Percentiles rank a stretch among this genome's conserved stretches.
phyloP scores from a whole-genome alignment of 805 yeast species.

The Suhomyces sp. region DNA sequence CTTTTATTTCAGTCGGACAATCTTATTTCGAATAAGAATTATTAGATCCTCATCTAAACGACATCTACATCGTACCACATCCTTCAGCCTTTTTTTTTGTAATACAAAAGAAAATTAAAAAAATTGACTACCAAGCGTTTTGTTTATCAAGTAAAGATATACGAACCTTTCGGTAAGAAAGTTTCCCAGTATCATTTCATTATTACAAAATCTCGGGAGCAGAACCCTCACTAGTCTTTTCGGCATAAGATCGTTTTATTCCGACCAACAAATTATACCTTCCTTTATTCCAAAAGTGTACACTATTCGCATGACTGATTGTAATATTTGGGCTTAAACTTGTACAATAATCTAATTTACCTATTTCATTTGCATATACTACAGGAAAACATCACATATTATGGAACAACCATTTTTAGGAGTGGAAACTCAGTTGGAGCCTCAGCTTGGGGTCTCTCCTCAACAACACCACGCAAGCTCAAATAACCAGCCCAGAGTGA shows the following conservation, averaged over 20 bases:
- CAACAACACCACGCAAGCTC: constrained; percentile 6
- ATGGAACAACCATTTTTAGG: constrained; percentile 17
- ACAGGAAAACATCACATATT: background rate
- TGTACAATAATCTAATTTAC: background rate
- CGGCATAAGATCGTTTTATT: background rate
- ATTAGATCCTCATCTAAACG: background rate
- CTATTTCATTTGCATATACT: background rate
- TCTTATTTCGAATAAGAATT: background rate
- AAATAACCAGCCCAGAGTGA: constrained; percentile 5
- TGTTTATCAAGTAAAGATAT: background rate
- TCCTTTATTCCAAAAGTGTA: background rate
- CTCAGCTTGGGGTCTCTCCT: constrained; percentile 8
- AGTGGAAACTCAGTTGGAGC: constrained; percentile 11
- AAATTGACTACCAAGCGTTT: background rate
- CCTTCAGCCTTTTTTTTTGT: background rate
- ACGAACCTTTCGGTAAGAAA: background rate
- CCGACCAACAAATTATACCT: background rate
- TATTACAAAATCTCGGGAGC: background rate
- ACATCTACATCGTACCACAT: background rate
- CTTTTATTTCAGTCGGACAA: background rate
- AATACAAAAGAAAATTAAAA: background rate
- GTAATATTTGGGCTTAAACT: background rate
- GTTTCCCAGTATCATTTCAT: background rate
- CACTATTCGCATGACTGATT: background rate
- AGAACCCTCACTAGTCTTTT: background rate